Evolutionary conservation across 2,329 filamentous ascomycete genomes (phyloP), one percentile per base, ranked within the genome.

Genomic region (Botrytis medusae): DNA sequence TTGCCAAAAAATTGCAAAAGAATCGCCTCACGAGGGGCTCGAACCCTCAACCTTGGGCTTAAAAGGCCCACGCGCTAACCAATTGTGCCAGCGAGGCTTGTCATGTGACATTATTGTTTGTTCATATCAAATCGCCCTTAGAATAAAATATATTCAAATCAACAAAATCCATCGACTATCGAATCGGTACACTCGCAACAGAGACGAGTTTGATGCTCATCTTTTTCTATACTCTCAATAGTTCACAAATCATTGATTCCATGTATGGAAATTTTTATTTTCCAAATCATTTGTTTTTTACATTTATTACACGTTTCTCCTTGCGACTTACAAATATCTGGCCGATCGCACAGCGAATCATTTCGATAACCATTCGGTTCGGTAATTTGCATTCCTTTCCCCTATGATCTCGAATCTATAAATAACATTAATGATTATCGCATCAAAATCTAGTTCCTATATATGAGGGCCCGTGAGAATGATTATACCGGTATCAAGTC

Each of bases 51-150:
- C 67, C 67, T 59, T 69, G 67, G 67, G 67, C 67, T 69, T 69
- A 68, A 68, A 68, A 68, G 48, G 67, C 67, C 67, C 67, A 69
- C 67, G 67, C 67, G 65, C 65, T 69, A 69, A 69, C 65, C 65
- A 69, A 62, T 69, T 69, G 65, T 69, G 65, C 65, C 65, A 69
- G 10, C 34, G 25, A 42, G 65, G 65, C 77, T 0, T 0, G 29
- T 63, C 61, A 63, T 63, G 59, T 60, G 59, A 60, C 32, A 37
- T 48, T 34, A 7, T 1, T 57, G n/a, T 29, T 48, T 48, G 46
- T 48, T 48, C 46, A 48, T 48, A 25, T 4, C 1, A 25, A 4
- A 22, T 1, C 8, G 9, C 1, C 0, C 2, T 6, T 29, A 54
- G 16, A 14, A 16, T 0, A 54, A 7, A 29, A 6, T 54, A 54